Evolutionary conservation across 2,329 filamentous ascomycete species (phyloP).

Genomic region (Diaporthe nobilis): DNA sequence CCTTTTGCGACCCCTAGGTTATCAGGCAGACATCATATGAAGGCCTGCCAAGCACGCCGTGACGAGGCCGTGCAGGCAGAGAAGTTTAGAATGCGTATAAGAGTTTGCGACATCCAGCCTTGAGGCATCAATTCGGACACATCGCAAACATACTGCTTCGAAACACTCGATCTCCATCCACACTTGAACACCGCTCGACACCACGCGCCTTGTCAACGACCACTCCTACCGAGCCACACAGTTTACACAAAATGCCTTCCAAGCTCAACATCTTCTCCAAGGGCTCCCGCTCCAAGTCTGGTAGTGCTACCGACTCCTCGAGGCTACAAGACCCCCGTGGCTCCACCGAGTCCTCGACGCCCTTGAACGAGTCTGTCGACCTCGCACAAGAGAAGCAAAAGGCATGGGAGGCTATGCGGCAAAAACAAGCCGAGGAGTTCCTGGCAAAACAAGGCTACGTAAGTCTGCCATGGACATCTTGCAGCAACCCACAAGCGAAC

Average conservation of each 20-base stretch:
- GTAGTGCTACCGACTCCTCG: neutral
- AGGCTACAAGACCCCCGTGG: conserved; percentile 23
- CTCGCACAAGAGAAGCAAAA: conserved; percentile 25
- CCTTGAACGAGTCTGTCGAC: conserved; percentile 20
- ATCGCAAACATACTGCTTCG: neutral
- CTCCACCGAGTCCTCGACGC: conserved; percentile 26
- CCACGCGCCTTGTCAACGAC: neutral
- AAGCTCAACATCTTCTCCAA: conserved; percentile 38
- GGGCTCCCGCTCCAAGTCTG: conserved; percentile 25
- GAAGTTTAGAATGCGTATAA: neutral
- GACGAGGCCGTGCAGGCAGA: conserved; percentile 24
- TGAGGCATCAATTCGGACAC: conserved; percentile 2
- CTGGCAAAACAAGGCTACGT: conserved; percentile 37
- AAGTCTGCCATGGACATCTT: conserved; percentile 25
- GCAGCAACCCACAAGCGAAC: neutral
- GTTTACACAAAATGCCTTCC: conserved; percentile 19
- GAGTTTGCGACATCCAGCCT: neutral
- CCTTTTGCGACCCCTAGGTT: neutral
- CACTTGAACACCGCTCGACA: neutral
- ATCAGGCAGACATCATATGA: conserved; percentile 16
- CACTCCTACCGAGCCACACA: neutral
- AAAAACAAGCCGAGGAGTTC: conserved; percentile 35
- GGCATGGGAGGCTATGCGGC: conserved; percentile 35
- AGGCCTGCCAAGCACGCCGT: conserved; percentile 7
- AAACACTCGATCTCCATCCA: neutral